Conservation (phyloP, 768 basidiomycete genomes). For the Glaciozyma martinii region DNA sequence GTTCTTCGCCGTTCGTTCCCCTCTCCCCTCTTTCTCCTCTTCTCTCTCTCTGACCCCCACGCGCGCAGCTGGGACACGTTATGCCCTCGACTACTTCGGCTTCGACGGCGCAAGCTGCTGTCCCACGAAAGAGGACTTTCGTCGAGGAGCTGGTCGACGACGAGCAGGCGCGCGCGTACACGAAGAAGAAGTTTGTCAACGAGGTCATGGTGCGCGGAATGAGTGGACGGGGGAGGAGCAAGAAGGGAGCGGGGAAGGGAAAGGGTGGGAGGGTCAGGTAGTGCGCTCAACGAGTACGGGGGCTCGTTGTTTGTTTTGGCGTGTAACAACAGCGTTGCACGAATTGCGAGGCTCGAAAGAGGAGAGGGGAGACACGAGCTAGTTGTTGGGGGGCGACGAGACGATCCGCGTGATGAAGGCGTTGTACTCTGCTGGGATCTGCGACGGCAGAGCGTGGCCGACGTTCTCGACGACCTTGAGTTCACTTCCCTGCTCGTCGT, state of each 20-base stretch:
- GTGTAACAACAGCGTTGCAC: too few relatives aligned
- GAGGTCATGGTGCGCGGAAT: slow-evolving; percentile 52
- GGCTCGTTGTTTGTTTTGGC: too few relatives aligned
- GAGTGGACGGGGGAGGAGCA: slow-evolving; percentile 53
- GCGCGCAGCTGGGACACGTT: slow-evolving; percentile 37
- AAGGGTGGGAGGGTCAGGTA: background rate
- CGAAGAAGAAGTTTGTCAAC: slow-evolving; percentile 79
- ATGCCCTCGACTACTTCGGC: slow-evolving; percentile 58
- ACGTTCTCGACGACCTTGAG: slow-evolving; percentile 15
- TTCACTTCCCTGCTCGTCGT: slow-evolving; percentile 10
- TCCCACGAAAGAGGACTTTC: slow-evolving; percentile 57
- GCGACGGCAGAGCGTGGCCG: slow-evolving; percentile 20
- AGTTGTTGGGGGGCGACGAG: background rate
- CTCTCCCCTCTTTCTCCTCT: background rate
- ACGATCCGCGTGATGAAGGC: slow-evolving; percentile 2
- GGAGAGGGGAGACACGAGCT: too few relatives aligned
- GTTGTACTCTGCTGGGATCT: slow-evolving; percentile 21
- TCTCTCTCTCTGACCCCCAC: background rate
- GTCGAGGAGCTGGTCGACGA: slow-evolving; percentile 86
- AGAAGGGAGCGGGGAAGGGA: slow-evolving; percentile 48
- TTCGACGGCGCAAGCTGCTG: slow-evolving; percentile 61
- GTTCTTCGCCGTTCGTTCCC: slow-evolving; percentile 78
- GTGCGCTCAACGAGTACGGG: too few relatives aligned
- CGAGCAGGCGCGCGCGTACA: slow-evolving; percentile 72
- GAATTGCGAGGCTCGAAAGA: too few relatives aligned